These are phyloP conservation scores for Casuarina equisetifolia DNA, from an alignment of 306 rosid species.

Conservation along the genomic window DNA sequence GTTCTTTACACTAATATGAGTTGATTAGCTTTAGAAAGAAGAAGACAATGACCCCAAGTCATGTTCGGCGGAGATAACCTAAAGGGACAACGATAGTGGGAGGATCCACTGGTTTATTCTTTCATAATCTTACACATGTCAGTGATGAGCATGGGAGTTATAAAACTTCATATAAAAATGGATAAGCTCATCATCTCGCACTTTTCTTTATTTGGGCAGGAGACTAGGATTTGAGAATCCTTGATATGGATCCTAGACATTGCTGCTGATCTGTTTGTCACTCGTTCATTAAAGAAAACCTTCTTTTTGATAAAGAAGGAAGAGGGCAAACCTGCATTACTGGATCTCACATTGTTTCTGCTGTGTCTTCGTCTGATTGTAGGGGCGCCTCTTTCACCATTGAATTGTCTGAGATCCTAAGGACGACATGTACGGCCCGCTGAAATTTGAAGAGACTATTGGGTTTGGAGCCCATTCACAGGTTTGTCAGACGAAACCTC, in stretches of 20 bases:
- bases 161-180: not conserved
- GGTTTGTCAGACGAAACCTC: not conserved
- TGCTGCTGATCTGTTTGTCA: conserved; percentile 1
- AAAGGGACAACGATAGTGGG: not conserved
- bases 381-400: not conserved
- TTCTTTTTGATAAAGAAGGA: not conserved
- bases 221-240: no score
- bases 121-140: not conserved
- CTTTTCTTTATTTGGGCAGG: not conserved
- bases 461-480: no score
- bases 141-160: no score
- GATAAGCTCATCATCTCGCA: not conserved
- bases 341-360: not conserved
- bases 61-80: not conserved
- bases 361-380: not conserved
- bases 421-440: not conserved
- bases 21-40: not conserved
- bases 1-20: not conserved
- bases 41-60: not conserved
- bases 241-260: not conserved
- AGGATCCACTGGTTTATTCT: not conserved
- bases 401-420: not conserved
- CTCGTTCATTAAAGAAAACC: not conserved
- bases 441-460: not conserved
- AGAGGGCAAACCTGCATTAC: not conserved